These are phyloP conservation scores for Meira miltonrushii DNA, from an alignment of 1,284 basidiomycete genomes.

Conservation along the genomic window DNA sequence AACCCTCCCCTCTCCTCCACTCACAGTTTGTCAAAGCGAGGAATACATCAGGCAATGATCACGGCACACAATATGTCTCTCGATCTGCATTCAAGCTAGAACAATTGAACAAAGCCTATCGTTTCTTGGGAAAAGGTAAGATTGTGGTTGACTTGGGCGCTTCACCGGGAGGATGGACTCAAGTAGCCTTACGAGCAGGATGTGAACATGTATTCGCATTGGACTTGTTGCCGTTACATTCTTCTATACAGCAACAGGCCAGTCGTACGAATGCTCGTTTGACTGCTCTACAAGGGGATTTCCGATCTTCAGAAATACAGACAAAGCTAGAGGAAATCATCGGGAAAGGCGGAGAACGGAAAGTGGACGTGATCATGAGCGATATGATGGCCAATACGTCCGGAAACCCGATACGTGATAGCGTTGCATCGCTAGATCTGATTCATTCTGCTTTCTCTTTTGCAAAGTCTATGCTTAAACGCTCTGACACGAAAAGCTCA, in stretches of 20 bases:
- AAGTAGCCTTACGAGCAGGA: slow-evolving; percentile 6
- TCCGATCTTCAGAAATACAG: background rate
- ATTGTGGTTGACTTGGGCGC: slow-evolving; percentile 6
- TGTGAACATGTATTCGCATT: slow-evolving; percentile 6
- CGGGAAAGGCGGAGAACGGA: background rate
- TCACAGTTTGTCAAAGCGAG: background rate
- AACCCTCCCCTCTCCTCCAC: background rate
- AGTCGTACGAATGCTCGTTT: background rate
- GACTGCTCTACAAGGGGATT: background rate
- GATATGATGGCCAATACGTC: slow-evolving; percentile 11
- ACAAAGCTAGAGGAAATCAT: background rate
- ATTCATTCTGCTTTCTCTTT: slow-evolving; percentile 5
- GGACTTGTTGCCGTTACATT: background rate
- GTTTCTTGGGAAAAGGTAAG: slow-evolving; percentile 4
- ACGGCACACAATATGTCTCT: background rate
- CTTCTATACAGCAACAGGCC: background rate
- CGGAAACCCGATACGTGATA: slow-evolving; percentile 3
- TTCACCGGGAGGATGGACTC: slow-evolving; percentile 8
- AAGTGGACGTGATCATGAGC: slow-evolving; percentile 8
- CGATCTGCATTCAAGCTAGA: slow-evolving; percentile 1
- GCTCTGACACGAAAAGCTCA: background rate
- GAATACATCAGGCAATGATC: background rate
- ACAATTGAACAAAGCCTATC: background rate
- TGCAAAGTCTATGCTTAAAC: background rate
- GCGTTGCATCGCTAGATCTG: background rate